A percentile compares a stretch with the other conserved stretches of the same genome.
phyloP scores from a whole-genome alignment of 202 grass and related monocot species.

The Hordeum pubiflorum region DNA sequence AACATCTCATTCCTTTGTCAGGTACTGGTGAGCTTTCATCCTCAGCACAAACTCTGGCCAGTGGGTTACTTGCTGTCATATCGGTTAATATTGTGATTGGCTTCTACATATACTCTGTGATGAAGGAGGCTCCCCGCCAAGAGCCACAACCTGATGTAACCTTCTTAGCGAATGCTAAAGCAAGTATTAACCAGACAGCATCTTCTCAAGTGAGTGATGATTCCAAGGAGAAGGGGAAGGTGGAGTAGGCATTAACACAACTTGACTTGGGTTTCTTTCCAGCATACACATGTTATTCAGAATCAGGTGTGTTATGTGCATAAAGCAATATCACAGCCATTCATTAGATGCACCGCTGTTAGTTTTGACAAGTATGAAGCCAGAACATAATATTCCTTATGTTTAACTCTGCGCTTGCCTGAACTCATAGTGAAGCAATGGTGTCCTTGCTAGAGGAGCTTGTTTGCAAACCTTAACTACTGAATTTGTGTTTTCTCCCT shows the following conservation, averaged over 20 bases:
- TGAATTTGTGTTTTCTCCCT: background rate
- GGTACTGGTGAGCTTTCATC: conserved; percentile 63
- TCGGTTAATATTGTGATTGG: conserved; percentile 74
- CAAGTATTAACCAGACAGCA: conserved; percentile 50
- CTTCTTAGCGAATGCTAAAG: conserved; percentile 66
- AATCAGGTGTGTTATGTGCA: background rate
- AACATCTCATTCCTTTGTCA: background rate
- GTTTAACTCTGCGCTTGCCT: background rate
- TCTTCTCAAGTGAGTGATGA: conserved; percentile 39
- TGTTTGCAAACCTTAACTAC: background rate
- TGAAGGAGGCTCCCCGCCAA: conserved; percentile 48
- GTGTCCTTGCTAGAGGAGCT: background rate
- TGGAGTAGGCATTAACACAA: conserved; percentile 36
- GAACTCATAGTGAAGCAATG: background rate
- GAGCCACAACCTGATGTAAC: conserved; percentile 68
- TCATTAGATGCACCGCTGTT: background rate
- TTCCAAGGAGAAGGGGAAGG: conserved; percentile 54
- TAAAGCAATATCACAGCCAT: background rate
- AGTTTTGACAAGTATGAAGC: conserved; percentile 9
- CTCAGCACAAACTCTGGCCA: conserved; percentile 53
- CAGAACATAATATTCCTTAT: conserved; percentile 11
- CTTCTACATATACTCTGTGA: conserved; percentile 70
- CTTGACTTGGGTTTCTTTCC: background rate
- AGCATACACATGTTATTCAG: background rate
- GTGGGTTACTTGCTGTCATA: conserved; percentile 82